Percentiles rank a stretch among this genome's conserved stretches.
phyloP scores from a whole-genome alignment of 805 yeast species.

The Isabelozyma pseudorhagii region DNA sequence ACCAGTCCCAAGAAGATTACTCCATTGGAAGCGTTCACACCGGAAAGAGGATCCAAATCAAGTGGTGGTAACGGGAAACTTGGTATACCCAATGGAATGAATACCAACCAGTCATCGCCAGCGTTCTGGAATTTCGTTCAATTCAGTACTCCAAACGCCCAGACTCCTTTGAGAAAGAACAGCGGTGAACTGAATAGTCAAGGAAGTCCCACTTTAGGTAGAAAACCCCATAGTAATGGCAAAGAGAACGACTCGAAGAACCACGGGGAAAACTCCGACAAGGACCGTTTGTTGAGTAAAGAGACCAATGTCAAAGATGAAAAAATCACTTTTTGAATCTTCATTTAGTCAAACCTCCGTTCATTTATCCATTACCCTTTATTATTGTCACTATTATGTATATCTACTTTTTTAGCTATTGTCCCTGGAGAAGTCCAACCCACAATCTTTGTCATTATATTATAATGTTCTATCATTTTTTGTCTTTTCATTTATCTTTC shows the following conservation, averaged over 20 bases:
- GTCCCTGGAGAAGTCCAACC: too few species aligned
- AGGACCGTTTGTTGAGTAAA: not conserved
- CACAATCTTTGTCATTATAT: not conserved
- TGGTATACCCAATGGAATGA: conserved; percentile 24
- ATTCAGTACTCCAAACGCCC: conserved; percentile 50
- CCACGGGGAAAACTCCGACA: not conserved
- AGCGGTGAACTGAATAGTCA: conserved; percentile 37
- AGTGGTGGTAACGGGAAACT: conserved; percentile 14
- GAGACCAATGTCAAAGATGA: conserved; percentile 2
- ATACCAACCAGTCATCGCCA: conserved; percentile 66
- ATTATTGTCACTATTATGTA: not conserved
- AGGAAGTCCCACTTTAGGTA: conserved; percentile 38
- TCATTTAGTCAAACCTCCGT: not conserved
- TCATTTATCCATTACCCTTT: not conserved
- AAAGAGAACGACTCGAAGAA: conserved; percentile 5
- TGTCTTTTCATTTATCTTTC: not conserved
- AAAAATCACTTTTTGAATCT: conserved; percentile 1
- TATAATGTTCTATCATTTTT: not conserved
- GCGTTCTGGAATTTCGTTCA: conserved; percentile 94
- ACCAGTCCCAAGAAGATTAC: conserved; percentile 42
- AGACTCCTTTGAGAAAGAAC: conserved; percentile 37
- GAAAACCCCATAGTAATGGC: conserved; percentile 12
- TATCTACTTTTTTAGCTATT: not conserved
- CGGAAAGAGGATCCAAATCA: conserved; percentile 39
- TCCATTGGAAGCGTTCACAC: conserved; percentile 43